Evolutionary conservation across 768 basidiomycete species (phyloP), one percentile per base, ranked within the genome.

Genomic region (Hypholoma sublateritium): DNA sequence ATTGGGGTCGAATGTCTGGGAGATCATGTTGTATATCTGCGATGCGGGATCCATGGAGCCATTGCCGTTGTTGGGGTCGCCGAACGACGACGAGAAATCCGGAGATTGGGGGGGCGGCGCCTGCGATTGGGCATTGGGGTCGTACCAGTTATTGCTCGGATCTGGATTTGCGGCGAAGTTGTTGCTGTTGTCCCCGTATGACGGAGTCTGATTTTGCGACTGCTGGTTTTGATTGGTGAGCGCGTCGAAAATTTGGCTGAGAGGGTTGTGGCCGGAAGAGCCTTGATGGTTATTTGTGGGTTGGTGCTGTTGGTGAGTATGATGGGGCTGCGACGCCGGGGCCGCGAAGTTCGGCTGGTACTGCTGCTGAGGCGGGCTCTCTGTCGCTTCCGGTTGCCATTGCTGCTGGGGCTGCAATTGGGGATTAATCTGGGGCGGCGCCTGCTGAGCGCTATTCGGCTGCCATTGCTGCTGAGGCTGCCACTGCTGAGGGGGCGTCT

Each of bases 151-250:
- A 32, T 32, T 32, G 28, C 28, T 32, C 5, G 5, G 28, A 32
- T 41, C 39, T 17, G 39, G 39, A 16, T 14, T 17, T 16, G 62
- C 42, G 59, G 53, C 3, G 54, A 42, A 19, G 62, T 45, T 66
- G 59, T 32, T 64, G 57, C 55, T 61, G 64, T 42, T 64, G 50
- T 39, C 60, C 58, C 7, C 5, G 39, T 45, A 51, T 25, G 45
- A 25, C 37, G 46, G 45, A 14, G 25, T 44, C 16, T 61, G 61
- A 17, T 58, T 54, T 22, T 41, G 42, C 42, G 50, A 42, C 42
- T 58, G 39, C 53, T 54, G 57, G n/a, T 57, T 53, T 17, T 50
- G 50, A 24, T 28, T 11, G 16, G 46, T 51, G n/a, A 55, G 42
- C 17, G 44, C 32, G 14, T 49, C 47, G 2, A 56, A 14, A 17